Base-by-base conservation (phyloP, 225 moss, liverwort and hornwort species). In the Anthoceros angustus region DNA sequence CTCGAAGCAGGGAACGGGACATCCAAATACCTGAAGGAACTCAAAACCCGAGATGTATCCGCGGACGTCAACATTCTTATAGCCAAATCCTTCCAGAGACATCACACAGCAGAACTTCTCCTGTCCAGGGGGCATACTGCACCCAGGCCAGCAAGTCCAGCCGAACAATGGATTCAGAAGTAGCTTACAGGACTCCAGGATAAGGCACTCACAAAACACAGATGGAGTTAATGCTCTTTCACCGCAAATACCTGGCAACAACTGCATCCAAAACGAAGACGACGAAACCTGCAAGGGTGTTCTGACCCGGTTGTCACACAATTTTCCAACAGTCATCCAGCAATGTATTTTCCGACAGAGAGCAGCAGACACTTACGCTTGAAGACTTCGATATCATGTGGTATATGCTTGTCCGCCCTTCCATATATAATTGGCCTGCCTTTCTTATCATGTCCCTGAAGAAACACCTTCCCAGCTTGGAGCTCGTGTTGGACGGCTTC, bases 41-140 rank as follows among this genome's bases (percentile, higher is more conserved):
- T 82, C 85, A 41, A 85, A 85, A 42, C 75, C 65, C 39, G 73
- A 63, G 24, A 77, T 80, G 82, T 82, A 85, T 46, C 82, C 85
- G n/a, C 85, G 85, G 18, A 77, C 77, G 63, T 85, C 85, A 18
- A 85, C 71, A 63, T 85, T 85, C 65, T 74, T 85, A 62, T 72
- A 80, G 3, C 50, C 69, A 39, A 85, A 71, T 23, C 82, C 79
- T 23, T 76, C 42, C 49, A 85, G 69, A 40, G 82, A 79, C 50
- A 80, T 70, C 38, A 85, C 74, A 42, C 77, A 67, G 42, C 72
- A 77, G 41, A 84, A 81, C 39, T 77, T 81, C 74, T 84, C 84
- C 71, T 81, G 74, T 24, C 81, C 84, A 41, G 81, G 75, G 49
- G 68, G 10, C 77, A 82, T 62, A 67, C 85, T 85, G 77, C 70